Base-by-base conservation (phyloP, 2,329 filamentous ascomycete genomes). In the Pseudocercospora cruenta region DNA sequence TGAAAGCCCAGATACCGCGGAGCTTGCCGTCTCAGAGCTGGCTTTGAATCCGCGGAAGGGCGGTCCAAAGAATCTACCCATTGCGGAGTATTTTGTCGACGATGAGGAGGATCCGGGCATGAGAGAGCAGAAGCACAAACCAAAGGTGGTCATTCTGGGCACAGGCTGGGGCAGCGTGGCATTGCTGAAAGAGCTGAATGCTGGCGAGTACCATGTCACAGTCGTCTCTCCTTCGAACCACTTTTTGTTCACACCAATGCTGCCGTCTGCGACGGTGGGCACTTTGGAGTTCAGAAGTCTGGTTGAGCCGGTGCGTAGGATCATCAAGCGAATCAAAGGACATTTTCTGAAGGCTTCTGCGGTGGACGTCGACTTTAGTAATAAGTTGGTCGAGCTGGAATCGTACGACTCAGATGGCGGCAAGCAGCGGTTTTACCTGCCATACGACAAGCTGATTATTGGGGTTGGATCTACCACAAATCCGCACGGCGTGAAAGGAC, bases 211-310 rank as follows among this genome's bases (percentile, higher is more conserved):
- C 77, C 94, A 99, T 79, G 90, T 99, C 71, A 98, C 94, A 4
- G 91, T 99, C 45, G 90, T 99, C 51, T 96, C 93, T 12, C 94
- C 95, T 0, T 91, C 91, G 39, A 98, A 98, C 75, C 97, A 98
- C 81, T 99, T 99, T 81, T 82, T 99, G 33, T 99, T 99, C 79
- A 99, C 95, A 1, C 95, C 95, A 0, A 98, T 99, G 94, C 84
- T 99, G 51, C 95, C 95, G 1, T 97, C 93, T 36, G 96, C 95
- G 7, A 99, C 96, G 0, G 95, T 99, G 5, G 96, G 96, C 12
- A 99, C 95, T 0, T 83, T 99, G 33, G 94, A 97, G 76, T 83
- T 98, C 74, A 86, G 94, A 70, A 97, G 93, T 58, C 83, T 99
- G 65, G 93, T 97, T 47, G 95, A 99, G 79, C 95, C 95, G 0